Evolutionary conservation across 2,329 filamentous ascomycete genomes (phyloP), one percentile per base, ranked within the genome.

Genomic region (Pseudofabraea citricarpa): DNA sequence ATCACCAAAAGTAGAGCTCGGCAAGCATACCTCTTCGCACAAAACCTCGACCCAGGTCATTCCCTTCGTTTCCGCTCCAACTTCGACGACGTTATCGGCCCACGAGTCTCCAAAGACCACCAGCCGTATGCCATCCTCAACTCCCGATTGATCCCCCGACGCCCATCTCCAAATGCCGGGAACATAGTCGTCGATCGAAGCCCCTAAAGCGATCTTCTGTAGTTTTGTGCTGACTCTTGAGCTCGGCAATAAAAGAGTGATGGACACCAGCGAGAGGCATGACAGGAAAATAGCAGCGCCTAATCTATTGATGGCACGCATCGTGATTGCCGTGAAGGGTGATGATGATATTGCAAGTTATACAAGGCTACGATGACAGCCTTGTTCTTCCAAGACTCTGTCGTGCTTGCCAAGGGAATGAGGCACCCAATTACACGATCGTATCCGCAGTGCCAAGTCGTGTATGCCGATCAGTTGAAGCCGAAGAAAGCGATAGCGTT

Each of bases 41-140:
- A 60, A 35, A 31, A 55, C 44, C 13, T 57, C 49, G 2, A 48
- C 40, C 57, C 58, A 61, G 43, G 47, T 56, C 36, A 52, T 52
- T 7, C 58, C 57, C 40, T 44, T 54, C n/a, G 41, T 49, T 4
- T 23, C 37, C 19, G 46, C 43, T 2, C 36, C 45, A 7, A 46
- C 40, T 16, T 52, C 48, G 20, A 47, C 26, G 2, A 13, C 35
- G 48, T 56, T 49, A 49, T 57, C 58, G 5, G 56, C 56, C 57
- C 58, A 62, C 20, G 50, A 54, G 42, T 62, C 58, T 3, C 59
- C 59, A 45, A 62, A 61, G 36, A 60, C 51, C 5, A 62, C 56
- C 27, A 62, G 35, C 23, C 54, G 45, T 7, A 54, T 21, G 2
- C 50, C 51, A 40, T 44, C 46, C 15, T 8, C 32, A 21, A 27